Conservation (phyloP, 805 yeast species). For the Jamesozyma piceae region DNA sequence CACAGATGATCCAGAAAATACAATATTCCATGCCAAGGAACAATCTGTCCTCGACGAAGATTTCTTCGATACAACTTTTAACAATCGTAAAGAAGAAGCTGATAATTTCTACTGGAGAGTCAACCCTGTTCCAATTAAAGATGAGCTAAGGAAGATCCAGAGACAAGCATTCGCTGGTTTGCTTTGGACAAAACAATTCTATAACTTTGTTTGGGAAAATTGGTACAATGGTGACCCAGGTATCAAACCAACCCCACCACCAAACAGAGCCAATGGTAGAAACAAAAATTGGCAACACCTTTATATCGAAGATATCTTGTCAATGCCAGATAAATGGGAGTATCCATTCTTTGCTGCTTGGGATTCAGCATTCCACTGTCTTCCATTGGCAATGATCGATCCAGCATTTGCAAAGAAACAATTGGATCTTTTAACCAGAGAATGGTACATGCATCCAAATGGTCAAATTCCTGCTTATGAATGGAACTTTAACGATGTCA, state of each 20-base stretch:
- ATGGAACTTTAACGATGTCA: conserved; percentile 93
- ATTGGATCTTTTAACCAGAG: conserved; percentile 75
- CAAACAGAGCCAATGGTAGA: conserved; percentile 76
- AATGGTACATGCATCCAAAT: conserved; percentile 96
- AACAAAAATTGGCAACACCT: conserved; percentile 84
- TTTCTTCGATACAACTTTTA: conserved; percentile 59
- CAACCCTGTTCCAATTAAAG: conserved; percentile 75
- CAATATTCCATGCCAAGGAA: conserved; percentile 18
- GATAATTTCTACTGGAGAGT: conserved; percentile 88
- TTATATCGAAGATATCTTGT: conserved; percentile 77
- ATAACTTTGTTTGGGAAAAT: conserved; percentile 73
- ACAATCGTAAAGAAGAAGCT: conserved; percentile 73
- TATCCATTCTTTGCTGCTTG: conserved; percentile 94
- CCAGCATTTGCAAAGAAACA: conserved; percentile 87
- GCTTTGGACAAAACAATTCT: conserved; percentile 88
- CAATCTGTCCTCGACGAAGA: conserved; percentile 54
- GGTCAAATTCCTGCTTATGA: conserved; percentile 97
- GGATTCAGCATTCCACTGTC: conserved; percentile 94
- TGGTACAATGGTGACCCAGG: conserved; percentile 84
- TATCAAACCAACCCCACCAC: conserved; percentile 66
- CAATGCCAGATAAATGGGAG: conserved; percentile 93
- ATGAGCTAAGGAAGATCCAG: conserved; percentile 71
- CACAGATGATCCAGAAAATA: conserved; percentile 31
- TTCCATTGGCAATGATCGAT: conserved; percentile 88
- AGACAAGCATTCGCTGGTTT: conserved; percentile 92